Percentiles rank a stretch among this genome's conserved stretches.
Conservation (phyloP, 768 basidiomycete genomes). For the Daedalea quercina region DNA sequence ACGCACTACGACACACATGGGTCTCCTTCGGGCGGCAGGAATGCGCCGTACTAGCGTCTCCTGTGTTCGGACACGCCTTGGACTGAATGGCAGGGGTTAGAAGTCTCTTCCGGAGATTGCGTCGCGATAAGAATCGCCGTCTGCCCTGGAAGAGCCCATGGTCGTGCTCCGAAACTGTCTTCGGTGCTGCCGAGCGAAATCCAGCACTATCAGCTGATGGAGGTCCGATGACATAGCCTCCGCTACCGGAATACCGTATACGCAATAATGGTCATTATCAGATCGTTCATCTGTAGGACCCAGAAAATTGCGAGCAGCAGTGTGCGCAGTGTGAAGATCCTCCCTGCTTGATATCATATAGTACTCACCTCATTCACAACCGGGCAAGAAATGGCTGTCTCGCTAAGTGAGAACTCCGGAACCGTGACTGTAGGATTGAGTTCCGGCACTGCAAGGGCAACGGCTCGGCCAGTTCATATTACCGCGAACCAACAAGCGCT, state of each 20-base stretch:
- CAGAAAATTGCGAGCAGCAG: too few species aligned
- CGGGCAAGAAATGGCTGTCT: too few species aligned
- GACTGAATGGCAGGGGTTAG: background rate
- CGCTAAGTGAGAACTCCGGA: too few species aligned
- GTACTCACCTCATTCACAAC: too few species aligned
- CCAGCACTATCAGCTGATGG: background rate
- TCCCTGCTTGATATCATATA: too few species aligned
- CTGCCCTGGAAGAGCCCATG: background rate
- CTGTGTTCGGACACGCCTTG: background rate
- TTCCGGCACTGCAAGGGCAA: too few species aligned
- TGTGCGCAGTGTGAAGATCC: too few species aligned
- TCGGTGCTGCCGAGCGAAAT: background rate
- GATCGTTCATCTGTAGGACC: too few species aligned
- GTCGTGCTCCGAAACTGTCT: background rate
- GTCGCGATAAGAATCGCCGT: background rate
- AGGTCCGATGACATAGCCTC: background rate
- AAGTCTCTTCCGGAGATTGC: background rate
- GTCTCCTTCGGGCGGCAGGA: background rate
- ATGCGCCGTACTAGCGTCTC: background rate
- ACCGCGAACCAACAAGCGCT: too few species aligned
- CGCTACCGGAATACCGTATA: background rate
- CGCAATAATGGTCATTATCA: too few species aligned
- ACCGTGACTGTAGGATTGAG: too few species aligned
- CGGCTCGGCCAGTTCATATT: too few species aligned
- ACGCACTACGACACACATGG: background rate